Evolutionary conservation across 2,329 filamentous ascomycete species (phyloP).

Genomic region (Ascosphaera apis): DNA sequence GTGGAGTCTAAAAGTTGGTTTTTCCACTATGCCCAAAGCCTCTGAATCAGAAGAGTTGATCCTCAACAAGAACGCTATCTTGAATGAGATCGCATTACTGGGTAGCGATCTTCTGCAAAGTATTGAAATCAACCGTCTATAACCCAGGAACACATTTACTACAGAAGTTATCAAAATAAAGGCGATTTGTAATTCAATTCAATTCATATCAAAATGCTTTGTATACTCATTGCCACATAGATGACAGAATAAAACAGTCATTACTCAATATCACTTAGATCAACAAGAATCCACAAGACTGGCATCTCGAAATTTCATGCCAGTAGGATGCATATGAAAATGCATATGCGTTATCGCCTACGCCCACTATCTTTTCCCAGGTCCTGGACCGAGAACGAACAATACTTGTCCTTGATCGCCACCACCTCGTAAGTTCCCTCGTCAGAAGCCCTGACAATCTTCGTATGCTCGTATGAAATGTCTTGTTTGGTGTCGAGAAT

Average conservation of each 20-base stretch:
- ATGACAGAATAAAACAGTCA: too few species aligned
- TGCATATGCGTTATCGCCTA: too few species aligned
- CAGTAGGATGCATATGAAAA: too few species aligned
- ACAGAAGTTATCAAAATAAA: too few species aligned
- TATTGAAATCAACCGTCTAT: conserved; percentile 40
- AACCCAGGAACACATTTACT: conserved; percentile 5
- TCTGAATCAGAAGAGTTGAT: conserved; percentile 8
- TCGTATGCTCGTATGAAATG: conserved; percentile 55
- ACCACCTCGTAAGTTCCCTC: conserved; percentile 97
- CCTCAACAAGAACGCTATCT: conserved; percentile 18
- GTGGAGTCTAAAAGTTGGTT: conserved; percentile 17
- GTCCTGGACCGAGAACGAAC: conserved; percentile 59
- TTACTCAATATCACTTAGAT: too few species aligned
- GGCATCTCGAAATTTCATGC: too few species aligned
- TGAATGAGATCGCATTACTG: conserved; percentile 25
- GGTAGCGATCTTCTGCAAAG: conserved; percentile 43
- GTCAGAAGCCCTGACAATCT: conserved; percentile 64
- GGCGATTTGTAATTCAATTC: too few species aligned
- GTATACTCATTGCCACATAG: too few species aligned
- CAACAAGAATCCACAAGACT: too few species aligned
- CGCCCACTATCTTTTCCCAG: too few species aligned
- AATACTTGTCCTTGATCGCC: conserved; percentile 81
- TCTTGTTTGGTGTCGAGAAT: conserved; percentile 85
- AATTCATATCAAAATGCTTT: too few species aligned
- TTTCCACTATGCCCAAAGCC: conserved; percentile 14